Base-by-base conservation (phyloP, 768 basidiomycete genomes). In the Hygrophorus russula region DNA sequence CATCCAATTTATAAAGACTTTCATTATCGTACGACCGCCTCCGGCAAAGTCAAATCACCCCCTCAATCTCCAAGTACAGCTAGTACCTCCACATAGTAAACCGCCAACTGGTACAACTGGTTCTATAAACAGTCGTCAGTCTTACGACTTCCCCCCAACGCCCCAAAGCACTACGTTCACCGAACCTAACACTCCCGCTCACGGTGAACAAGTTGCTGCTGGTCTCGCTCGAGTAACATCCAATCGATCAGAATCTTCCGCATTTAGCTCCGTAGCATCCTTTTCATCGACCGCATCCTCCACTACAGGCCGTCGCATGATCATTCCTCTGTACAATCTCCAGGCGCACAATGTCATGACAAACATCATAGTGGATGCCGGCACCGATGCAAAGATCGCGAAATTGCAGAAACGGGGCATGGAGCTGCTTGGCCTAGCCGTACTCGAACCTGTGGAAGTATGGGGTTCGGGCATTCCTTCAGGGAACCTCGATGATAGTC, bases 1-100 rank as follows among this genome's bases (percentile, higher is more conserved):
- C 27, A 36, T 44, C 45, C 42, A 39, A 28, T 29, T 30, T 9
- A 40, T 5, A 56, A 93, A 24, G 90, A 87, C 84, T 0, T 90
- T 92, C 64, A 86, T 93, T 45, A 79, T 94, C 55, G 92, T 94
- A 44, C 78, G 87, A 39, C 92, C 92, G 4, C 90, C 90, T 2
- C 88, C 89, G 0, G 77, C 85, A 5, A 78, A 80, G 53, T 70
- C 76, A n/a, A 85, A 84, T 49, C 88, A 93, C 50, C 84, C 90
- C 0, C 68, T 93, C 35, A 92, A 93, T 57, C 70, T 94, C 0
- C 92, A 96, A 53, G 80, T 96, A 9, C 92, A 96, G 59, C 80
- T 96, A 33, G 82, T 94, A 1, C 86, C 87, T 4, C 82, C 80
- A 33, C 71, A 63, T 50, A 63, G 63, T 42, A 76, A 65, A 46